Evolutionary conservation across 1,139 yeast species (phyloP).

Genomic region (Meyerozyma smithsonii): DNA sequence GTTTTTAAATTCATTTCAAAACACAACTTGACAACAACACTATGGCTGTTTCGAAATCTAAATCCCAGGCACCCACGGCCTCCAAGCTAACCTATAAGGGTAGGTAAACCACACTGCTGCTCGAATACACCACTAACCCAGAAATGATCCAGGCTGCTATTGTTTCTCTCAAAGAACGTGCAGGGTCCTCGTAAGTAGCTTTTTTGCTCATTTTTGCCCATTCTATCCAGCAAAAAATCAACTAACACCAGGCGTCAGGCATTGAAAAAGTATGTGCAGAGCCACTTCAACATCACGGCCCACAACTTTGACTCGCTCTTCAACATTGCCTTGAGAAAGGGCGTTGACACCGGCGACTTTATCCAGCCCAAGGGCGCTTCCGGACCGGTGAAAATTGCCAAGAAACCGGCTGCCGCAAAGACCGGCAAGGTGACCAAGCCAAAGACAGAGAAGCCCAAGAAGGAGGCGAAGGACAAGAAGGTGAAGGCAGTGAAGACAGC

Average conservation of each 20-base stretch:
- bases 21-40: conserved; percentile 1
- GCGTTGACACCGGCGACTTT: conserved; percentile 73
- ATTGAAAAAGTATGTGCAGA: conserved; percentile 65
- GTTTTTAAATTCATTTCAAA: conserved; percentile 1
- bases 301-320: conserved; percentile 70
- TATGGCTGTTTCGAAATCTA: conserved; percentile 18
- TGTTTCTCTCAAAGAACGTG: conserved; percentile 68
- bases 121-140: conserved; percentile 15
- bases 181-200: conserved; percentile 64
- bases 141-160: conserved; percentile 80
- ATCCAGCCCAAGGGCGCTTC: conserved; percentile 86
- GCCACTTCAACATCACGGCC: conserved; percentile 56
- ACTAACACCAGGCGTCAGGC: conserved; percentile 54
- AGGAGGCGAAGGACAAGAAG: conserved; percentile 8
- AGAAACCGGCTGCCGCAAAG: conserved; percentile 30
- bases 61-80: conserved; percentile 25
- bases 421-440: conserved; percentile 18
- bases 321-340: conserved; percentile 76
- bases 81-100: conserved; percentile 49
- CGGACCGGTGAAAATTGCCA: conserved; percentile 64
- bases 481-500: conserved; percentile 6
- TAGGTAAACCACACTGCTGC: conserved; percentile 21
- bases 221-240: conserved; percentile 6
- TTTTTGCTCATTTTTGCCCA: not conserved
- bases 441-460: conserved; percentile 14